phyloP scores from a whole-genome alignment of 331 rosid genomes.

The Prunus yedoensis region DNA sequence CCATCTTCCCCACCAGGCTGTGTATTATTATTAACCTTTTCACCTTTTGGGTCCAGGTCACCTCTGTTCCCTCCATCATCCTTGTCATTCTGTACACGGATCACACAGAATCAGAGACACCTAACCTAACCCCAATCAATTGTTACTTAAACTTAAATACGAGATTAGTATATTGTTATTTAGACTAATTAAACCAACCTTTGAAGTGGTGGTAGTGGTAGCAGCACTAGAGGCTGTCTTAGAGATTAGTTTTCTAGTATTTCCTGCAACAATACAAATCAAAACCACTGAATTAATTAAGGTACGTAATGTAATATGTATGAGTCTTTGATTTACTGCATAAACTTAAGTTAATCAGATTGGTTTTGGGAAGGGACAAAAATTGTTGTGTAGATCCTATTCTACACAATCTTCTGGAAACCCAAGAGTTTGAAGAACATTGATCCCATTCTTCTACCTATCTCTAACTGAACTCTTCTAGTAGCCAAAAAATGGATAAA shows the following conservation, averaged over 20 bases:
- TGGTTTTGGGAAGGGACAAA: background rate
- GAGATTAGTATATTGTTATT: background rate
- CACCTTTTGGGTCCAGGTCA: slow-evolving; percentile 16
- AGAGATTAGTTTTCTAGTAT: slow-evolving; percentile 60
- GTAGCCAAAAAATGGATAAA: background rate
- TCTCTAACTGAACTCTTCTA: background rate
- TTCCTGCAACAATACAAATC: slow-evolving; percentile 68
- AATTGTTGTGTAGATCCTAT: background rate
- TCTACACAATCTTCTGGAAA: slow-evolving; percentile 2
- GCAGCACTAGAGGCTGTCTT: slow-evolving; percentile 34
- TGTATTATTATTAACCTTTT: slow-evolving; percentile 11
- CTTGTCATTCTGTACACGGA: slow-evolving; percentile 47
- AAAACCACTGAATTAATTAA: slow-evolving; percentile 17
- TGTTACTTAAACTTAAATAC: background rate
- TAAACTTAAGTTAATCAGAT: slow-evolving; percentile 4
- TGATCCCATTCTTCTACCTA: background rate
- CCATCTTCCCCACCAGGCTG: slow-evolving; percentile 19
- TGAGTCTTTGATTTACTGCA: background rate
- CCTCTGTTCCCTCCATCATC: slow-evolving; percentile 27
- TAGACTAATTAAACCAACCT: slow-evolving; percentile 49
- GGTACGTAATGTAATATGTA: too few relatives aligned
- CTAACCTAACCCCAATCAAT: slow-evolving; percentile 4
- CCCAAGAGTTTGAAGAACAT: slow-evolving; percentile 12
- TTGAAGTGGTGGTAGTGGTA: slow-evolving; percentile 32
- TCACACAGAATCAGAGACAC: slow-evolving; percentile 1